These are phyloP conservation scores for Kwoniella heveanensis DNA, from an alignment of 768 basidiomycete genomes.

Conservation along the genomic window DNA sequence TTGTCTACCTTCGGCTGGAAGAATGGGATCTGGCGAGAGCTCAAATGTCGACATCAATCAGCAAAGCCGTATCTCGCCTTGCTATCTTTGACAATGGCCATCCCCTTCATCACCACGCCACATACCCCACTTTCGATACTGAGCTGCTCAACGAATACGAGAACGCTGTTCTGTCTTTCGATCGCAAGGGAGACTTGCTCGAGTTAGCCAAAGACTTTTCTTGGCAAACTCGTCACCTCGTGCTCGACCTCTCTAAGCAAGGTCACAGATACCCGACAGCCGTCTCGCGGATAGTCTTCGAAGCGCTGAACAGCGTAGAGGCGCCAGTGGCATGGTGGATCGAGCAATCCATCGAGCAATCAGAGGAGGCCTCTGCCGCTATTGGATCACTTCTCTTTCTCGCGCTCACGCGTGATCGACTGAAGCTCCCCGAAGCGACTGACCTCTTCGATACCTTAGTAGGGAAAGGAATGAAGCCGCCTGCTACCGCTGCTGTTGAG, in stretches of 20 bases:
- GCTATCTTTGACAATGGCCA: neutral
- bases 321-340: slow-evolving; percentile 18
- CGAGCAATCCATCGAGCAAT: slow-evolving; percentile 4
- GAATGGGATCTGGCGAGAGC: slow-evolving; percentile 10
- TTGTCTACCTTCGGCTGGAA: slow-evolving; percentile 7
- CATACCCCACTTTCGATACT: slow-evolving; percentile 18
- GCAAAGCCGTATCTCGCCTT: slow-evolving; percentile 5
- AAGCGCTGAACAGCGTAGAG: slow-evolving; percentile 3
- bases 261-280: neutral
- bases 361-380: neutral
- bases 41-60: slow-evolving; percentile 9
- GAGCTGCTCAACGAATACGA: slow-evolving; percentile 13
- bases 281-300: slow-evolving; percentile 7
- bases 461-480: slow-evolving; percentile 6
- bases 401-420: slow-evolving; percentile 11
- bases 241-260: slow-evolving; percentile 3
- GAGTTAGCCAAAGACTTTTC: slow-evolving; percentile 11
- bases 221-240: slow-evolving; percentile 3
- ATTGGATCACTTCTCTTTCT: slow-evolving; percentile 18
- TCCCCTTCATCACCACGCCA: neutral
- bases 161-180: neutral
- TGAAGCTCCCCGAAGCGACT: slow-evolving; percentile 5
- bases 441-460: slow-evolving; percentile 17
- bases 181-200: slow-evolving; percentile 14
- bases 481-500: slow-evolving; percentile 6